Base-by-base conservation (phyloP, 1,284 basidiomycete species). In the Phenoliferia sp. region DNA sequence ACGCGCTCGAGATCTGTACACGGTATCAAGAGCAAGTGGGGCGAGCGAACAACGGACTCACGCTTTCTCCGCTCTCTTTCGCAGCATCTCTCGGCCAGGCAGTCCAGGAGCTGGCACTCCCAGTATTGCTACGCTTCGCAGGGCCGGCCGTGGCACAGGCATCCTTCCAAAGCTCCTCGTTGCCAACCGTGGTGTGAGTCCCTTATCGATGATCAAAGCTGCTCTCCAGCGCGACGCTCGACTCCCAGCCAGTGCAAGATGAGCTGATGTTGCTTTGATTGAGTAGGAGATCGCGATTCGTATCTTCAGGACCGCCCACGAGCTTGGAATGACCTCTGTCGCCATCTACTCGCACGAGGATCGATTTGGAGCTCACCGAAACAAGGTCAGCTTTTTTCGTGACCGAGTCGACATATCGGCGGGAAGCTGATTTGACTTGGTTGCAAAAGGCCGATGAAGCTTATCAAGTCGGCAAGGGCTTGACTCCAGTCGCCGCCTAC, bases 331-430 rank as follows among this genome's bases (percentile, higher is more conserved):
- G 94, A 92, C 95, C 79, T 97, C 95, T 62, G 96, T 99, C 65
- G 95, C 96, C 57, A 97, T 99, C 82, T 99, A 92, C 84, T 97
- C 94, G 22, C 89, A 85, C 79, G 96, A 99, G 81, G 96, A 99
- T 84, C 87, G 96, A 71, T 86, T 98, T 82, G 92, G 88, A 66
- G 95, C 96, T 55, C 96, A 99, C 83, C 87, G 96, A 77, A 94
- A 98, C 81, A 99, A 99, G 87, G 91, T 88, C 10, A 34, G 64
- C 56, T 9, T 19, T 31, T 55, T 3, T 16, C 5, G 7, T 31
- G 50, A 36, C 31, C 31, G 29, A n/a, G 9, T 33, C 22, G 12
- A 3, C 31, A 3, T 15, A 22, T 5, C 5, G 19, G 16, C 19
- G 2, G 29, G 26, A 33, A 31, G 31, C 26, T 10, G 32, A 55